Evolutionary conservation across 805 yeast species (phyloP), one percentile per base, ranked within the genome.

Genomic region (Barnettozyma californica): DNA sequence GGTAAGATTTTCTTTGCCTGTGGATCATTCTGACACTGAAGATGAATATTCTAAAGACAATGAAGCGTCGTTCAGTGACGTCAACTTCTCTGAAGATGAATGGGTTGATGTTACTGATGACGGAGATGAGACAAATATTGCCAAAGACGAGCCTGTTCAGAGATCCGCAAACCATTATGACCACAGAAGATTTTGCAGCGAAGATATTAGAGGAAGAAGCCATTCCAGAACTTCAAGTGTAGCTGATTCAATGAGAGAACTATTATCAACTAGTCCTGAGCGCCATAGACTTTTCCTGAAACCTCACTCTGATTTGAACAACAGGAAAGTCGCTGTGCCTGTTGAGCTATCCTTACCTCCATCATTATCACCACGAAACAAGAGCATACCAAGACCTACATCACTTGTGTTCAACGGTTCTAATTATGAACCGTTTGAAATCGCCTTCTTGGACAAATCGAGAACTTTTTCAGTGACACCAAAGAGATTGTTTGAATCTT

Each of bases 271-370:
- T 2, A 52, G 57, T 33, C 56, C 62, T 1, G 52, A 54, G 4
- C 54, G 63, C 21, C 36, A 44, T 7, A 59, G 59, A 40, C 54
- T 70, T 13, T 68, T 65, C 44, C 47, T 70, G 18, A 58, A 68
- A 9, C 62, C 72, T 3, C 63, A 65, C 35, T 66, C 74, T 0
- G 67, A 70, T 8, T 49, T 70, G 36, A 70, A 68, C 50, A 51
- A 51, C 16, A 60, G 60, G 34, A 50, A 55, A 13, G 57, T 69
- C 1, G 68, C 75, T 1, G 61, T 70, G 1, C 75, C 75, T 9
- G 57, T 68, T 13, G 69, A 69, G 46, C 59, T 66, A 7, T 49
- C 56, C 3, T 50, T 70, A 9, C 75, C 75, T 9, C 74, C 74
- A 5, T 57, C 52, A 26, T 47, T 70, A 18, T 69, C 73, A 0